phyloP scores from a whole-genome alignment of 2,329 filamentous ascomycete genomes.

The Apiospora malaysiana region DNA sequence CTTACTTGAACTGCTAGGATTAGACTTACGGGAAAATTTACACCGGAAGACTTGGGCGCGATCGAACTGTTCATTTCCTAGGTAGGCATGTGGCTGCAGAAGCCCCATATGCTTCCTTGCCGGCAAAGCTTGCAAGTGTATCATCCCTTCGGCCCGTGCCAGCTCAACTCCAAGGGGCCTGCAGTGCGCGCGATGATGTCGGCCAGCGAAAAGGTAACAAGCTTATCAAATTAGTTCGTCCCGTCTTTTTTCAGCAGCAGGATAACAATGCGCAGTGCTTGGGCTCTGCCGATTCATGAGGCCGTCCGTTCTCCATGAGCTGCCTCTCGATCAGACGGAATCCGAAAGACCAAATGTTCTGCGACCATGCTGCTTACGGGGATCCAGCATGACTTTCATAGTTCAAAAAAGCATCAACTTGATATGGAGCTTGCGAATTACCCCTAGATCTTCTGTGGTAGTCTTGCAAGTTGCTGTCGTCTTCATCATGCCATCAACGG shows the following conservation, averaged over 20 bases:
- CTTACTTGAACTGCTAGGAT: not conserved
- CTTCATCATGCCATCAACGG: not conserved
- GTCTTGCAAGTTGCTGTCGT: not conserved
- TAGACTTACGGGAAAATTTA: not conserved
- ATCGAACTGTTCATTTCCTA: too few species aligned
- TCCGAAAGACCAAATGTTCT: not conserved
- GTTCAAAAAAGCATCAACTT: slow-evolving; percentile 12
- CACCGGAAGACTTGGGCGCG: not conserved
- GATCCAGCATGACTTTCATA: not conserved
- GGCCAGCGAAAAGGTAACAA: not conserved
- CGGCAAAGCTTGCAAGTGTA: not conserved
- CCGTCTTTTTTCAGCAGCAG: not conserved
- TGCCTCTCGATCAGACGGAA: slow-evolving; percentile 1
- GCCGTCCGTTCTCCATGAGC: not conserved
- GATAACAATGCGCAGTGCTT: not conserved
- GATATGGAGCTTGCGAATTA: slow-evolving; percentile 7
- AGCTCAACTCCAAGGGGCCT: not conserved
- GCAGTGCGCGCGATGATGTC: slow-evolving; percentile 5
- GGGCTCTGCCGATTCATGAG: not conserved
- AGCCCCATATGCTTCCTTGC: not conserved
- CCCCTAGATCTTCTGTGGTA: not conserved
- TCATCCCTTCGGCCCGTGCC: not conserved
- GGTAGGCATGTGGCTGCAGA: not conserved
- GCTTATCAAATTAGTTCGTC: not conserved
- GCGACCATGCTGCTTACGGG: not conserved